A percentile compares a stretch with the other conserved stretches of the same genome.
phyloP scores from a whole-genome alignment of 371 early-diverging fungal genomes.

The Mucor mucedo region DNA sequence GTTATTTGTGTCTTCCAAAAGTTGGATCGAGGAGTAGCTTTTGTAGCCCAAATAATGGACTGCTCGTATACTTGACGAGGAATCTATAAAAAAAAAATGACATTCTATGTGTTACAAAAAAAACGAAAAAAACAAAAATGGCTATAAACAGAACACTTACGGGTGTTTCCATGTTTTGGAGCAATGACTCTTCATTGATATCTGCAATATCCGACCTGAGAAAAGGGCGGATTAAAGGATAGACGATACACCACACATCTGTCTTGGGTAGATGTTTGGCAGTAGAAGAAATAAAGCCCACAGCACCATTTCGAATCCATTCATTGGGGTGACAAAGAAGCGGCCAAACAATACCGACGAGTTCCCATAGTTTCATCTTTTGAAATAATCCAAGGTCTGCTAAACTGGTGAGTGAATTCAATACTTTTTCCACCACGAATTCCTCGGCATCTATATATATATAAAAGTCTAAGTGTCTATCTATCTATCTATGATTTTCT shows the following conservation, averaged over 20 bases:
- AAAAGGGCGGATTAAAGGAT: conserved; percentile 77
- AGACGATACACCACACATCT: conserved; percentile 82
- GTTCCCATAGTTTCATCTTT: conserved; percentile 79
- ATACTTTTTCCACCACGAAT: conserved; percentile 88
- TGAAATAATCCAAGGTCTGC: conserved; percentile 85
- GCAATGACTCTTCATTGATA: conserved; percentile 62
- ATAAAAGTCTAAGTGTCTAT: no score
- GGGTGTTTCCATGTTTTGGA: conserved; percentile 72
- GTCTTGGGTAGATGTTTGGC: conserved; percentile 70
- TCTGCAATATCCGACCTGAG: conserved; percentile 69
- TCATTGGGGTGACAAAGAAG: conserved; percentile 83
- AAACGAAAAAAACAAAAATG: background rate
- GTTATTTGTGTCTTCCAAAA: conserved; percentile 59
- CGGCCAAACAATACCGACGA: conserved; percentile 71
- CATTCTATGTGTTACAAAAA: no score
- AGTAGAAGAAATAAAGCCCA: conserved; percentile 75
- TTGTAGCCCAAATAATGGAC: conserved; percentile 65
- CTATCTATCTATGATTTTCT: background rate
- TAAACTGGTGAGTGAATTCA: conserved; percentile 81
- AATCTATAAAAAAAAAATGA: conserved; percentile 35
- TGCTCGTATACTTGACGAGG: conserved; percentile 65
- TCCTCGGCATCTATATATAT: conserved; percentile 76
- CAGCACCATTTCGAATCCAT: conserved; percentile 82
- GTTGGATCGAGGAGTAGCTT: conserved; percentile 52
- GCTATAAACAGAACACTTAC: conserved; percentile 41